Percentiles rank a stretch among this genome's conserved stretches.
Evolutionary conservation across 1,284 basidiomycete genomes (phyloP).

Genomic region (Quambalaria eucalypti): DNA sequence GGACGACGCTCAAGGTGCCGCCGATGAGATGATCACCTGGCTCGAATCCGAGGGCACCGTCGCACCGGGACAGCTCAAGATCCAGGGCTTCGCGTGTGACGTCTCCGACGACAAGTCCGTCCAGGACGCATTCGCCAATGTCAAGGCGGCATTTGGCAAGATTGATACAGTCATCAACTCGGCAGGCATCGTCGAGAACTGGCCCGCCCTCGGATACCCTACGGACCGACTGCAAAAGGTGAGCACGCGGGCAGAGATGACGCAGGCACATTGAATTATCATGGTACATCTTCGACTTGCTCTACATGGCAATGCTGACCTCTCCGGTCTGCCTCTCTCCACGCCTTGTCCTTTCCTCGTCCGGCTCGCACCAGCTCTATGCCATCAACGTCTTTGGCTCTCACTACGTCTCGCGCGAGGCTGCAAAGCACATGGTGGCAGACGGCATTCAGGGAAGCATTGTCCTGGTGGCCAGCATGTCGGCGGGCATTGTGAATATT

Average conservation of each 20-base stretch:
- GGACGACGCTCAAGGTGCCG: constrained; percentile 63
- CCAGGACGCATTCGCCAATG: constrained; percentile 14
- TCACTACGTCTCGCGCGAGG: constrained; percentile 79
- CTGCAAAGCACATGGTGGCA: constrained; percentile 58
- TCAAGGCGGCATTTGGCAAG: constrained; percentile 61
- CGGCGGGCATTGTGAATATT: constrained; percentile 62
- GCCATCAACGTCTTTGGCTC: constrained; percentile 87
- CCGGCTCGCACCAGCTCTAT: constrained; percentile 53
- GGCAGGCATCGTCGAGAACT: constrained; percentile 80
- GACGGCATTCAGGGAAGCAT: constrained; percentile 62
- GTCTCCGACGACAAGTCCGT: constrained; percentile 63
- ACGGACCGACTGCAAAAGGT: constrained; percentile 50
- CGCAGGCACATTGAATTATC: too few species aligned
- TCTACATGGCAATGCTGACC: too few species aligned
- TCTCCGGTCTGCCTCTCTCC: too few species aligned
- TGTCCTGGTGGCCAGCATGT: constrained; percentile 83
- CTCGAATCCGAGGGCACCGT: constrained; percentile 53
- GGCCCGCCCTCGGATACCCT: constrained; percentile 68
- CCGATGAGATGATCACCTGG: constrained; percentile 61
- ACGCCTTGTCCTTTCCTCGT: neutral
- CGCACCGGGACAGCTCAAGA: constrained; percentile 58
- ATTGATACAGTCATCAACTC: constrained; percentile 55
- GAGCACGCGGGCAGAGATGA: neutral
- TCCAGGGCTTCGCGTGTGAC: constrained; percentile 75
- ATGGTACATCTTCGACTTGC: too few species aligned